phyloP scores from a whole-genome alignment of 139 green algal species.

The Penium margaritaceum region DNA sequence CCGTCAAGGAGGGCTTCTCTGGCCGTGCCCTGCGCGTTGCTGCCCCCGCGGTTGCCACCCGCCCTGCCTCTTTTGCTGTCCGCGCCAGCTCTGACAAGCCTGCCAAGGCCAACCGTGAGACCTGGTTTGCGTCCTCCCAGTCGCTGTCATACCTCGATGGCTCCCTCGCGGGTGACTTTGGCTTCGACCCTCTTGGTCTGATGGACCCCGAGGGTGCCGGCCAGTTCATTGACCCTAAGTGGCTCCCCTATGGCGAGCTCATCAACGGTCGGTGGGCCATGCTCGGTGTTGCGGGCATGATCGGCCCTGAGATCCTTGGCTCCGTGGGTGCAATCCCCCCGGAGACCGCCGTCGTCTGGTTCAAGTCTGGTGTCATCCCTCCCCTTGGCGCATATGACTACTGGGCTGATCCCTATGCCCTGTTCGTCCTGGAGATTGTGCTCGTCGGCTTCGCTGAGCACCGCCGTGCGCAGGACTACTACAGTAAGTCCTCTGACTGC shows the following conservation, averaged over 20 bases:
- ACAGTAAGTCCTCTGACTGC: conserved; percentile 33
- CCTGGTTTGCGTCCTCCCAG: no score
- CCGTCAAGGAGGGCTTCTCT: no score
- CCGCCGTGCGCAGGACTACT: conserved; percentile 30
- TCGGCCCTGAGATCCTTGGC: conserved; percentile 87
- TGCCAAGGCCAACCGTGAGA: no score
- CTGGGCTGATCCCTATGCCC: conserved; percentile 81
- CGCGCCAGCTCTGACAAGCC: no score
- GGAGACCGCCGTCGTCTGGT: conserved; percentile 73
- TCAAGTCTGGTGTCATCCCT: conserved; percentile 79
- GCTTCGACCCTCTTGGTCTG: conserved; percentile 84
- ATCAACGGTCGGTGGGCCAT: conserved; percentile 71
- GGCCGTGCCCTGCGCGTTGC: no score
- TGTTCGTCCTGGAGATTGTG: conserved; percentile 91
- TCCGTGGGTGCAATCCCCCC: conserved; percentile 70
- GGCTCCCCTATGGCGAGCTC: conserved; percentile 70
- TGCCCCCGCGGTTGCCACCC: no score
- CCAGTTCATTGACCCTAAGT: conserved; percentile 85
- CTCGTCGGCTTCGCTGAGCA: conserved; percentile 91
- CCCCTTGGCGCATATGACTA: conserved; percentile 61
- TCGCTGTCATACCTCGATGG: conserved; percentile 90
- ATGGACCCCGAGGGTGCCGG: conserved; percentile 79
- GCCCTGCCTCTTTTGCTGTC: no score
- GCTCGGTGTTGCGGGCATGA: conserved; percentile 84
- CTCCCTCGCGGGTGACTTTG: conserved; percentile 71